Evolutionary conservation across 208 protist genomes (phyloP), one percentile per base, ranked within the genome.

Genomic region (Borovskyia barvae): DNA sequence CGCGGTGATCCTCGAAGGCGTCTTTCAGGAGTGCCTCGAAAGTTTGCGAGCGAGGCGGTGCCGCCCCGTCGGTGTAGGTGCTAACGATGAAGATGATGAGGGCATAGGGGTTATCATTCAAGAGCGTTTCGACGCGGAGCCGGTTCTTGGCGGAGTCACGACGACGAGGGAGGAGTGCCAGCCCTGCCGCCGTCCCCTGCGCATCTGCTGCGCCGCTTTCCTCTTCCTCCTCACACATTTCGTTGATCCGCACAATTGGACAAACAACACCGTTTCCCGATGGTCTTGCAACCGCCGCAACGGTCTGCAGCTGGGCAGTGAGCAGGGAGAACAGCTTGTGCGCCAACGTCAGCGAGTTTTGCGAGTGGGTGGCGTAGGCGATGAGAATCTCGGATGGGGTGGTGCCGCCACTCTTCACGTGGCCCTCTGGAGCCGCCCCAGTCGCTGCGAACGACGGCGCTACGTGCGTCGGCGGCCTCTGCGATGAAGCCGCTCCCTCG

Each of bases 11-110:
- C 49, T 87, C 72, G 45, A 70, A 86, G 25, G 85, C 73, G 54
- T 96, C 90, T 25, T 87, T 66, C 42, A 97, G 62, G 54, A 92
- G 36, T 9, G 52, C 36, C 51, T 84, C 77, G 64, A 96, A 96
- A 5, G 24, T 37, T 9, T 77, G 59, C 20, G 87, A 87, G 20
- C 62, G 50, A n/a, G 77, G 79, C 32, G 90, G 81, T 1, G 92
- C 76, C 8, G 30, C 46, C 26, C 92, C 92, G 50, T 85, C 78
- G 2, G 82, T 93, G 59, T 83, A 90, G 17, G 90, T 95, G 54
- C 85, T 92, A 9, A 72, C 69, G 40, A 97, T 61, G 35, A 94
- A 90, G 33, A 95, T 65, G 41, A 82, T 66, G 9, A 87, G 52
- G 0, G 48, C 64, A 50, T 86, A 85, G 3, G 49, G 19, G 24